A percentile compares a stretch with the other conserved stretches of the same genome.
These are phyloP conservation scores for Teratosphaeria pseudoeucalypti DNA, from an alignment of 2,329 filamentous ascomycete species.

Conservation along the genomic window DNA sequence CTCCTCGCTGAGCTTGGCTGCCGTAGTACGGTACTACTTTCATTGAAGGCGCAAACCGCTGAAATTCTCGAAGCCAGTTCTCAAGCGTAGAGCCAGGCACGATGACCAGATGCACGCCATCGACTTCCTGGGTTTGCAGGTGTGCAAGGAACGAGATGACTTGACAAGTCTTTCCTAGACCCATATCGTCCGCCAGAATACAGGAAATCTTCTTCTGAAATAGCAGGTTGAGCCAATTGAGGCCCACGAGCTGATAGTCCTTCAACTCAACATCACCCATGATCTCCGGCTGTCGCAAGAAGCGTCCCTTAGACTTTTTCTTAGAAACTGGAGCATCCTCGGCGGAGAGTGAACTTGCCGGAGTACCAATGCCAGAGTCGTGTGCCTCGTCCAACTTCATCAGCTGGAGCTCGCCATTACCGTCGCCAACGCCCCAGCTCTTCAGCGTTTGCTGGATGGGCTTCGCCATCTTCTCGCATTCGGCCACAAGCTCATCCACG, in stretches of 20 bases:
- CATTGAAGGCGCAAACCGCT: constrained; percentile 70
- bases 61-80: constrained; percentile 90
- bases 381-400: constrained; percentile 44
- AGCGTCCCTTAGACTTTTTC: constrained; percentile 38
- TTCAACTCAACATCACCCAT: constrained; percentile 78
- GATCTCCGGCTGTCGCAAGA: constrained; percentile 57
- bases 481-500: constrained; percentile 68
- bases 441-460: constrained; percentile 55
- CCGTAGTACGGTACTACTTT: constrained; percentile 66
- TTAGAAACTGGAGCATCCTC: constrained; percentile 16
- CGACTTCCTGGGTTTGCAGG: constrained; percentile 57
- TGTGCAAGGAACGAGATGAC: constrained; percentile 87
- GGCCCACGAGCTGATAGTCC: constrained; percentile 83
- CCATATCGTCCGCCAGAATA: constrained; percentile 97
- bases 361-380: constrained; percentile 60
- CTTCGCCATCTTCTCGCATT: constrained; percentile 64
- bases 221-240: constrained; percentile 87
- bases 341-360: constrained; percentile 29
- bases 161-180: constrained; percentile 86
- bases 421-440: constrained; percentile 54
- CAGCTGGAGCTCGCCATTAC: constrained; percentile 50
- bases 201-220: constrained; percentile 72
- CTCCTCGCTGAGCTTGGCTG: constrained; percentile 53
- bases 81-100: constrained; percentile 89
- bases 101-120: constrained; percentile 71